Percentiles rank a stretch among this genome's conserved stretches.
Conservation (phyloP, 331 rosid species). For the Malus hybrid region DNA sequence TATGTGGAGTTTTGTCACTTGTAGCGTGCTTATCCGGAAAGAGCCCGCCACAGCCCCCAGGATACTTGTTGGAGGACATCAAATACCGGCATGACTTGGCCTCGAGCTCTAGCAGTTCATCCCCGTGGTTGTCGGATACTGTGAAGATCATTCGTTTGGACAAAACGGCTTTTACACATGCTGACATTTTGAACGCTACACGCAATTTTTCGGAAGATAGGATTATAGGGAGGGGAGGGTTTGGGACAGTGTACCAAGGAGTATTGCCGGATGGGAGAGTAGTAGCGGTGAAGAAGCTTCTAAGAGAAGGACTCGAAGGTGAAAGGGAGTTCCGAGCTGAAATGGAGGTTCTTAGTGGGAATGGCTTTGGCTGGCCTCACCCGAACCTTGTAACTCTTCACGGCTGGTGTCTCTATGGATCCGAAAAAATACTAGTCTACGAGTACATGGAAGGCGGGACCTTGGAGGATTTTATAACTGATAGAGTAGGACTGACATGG, state of each 20-base stretch:
- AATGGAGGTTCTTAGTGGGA: slow-evolving; percentile 81
- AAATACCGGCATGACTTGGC: slow-evolving; percentile 37
- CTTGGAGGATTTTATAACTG: slow-evolving; percentile 65
- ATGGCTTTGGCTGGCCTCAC: slow-evolving; percentile 82
- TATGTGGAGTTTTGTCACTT: slow-evolving; percentile 43
- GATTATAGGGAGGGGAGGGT: slow-evolving; percentile 85
- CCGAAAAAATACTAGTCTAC: slow-evolving; percentile 63
- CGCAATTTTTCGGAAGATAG: slow-evolving; percentile 66
- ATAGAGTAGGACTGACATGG: slow-evolving; percentile 55
- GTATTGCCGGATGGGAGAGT: slow-evolving; percentile 63
- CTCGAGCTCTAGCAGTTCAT: slow-evolving; percentile 44
- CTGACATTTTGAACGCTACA: slow-evolving; percentile 73
- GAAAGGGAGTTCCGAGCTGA: slow-evolving; percentile 86
- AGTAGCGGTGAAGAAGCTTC: slow-evolving; percentile 94
- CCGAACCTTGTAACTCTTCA: slow-evolving; percentile 85
- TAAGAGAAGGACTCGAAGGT: slow-evolving; percentile 73
- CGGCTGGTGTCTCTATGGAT: slow-evolving; percentile 76
- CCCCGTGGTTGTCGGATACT: slow-evolving; percentile 53
- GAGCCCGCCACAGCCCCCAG: slow-evolving; percentile 33
- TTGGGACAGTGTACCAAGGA: slow-evolving; percentile 81
- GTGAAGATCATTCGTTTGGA: slow-evolving; percentile 79
- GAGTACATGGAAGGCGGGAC: slow-evolving; percentile 93
- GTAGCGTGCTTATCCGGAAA: slow-evolving; percentile 36
- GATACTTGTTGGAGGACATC: slow-evolving; percentile 35
- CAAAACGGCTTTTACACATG: slow-evolving; percentile 73